phyloP scores from a whole-genome alignment of 768 basidiomycete genomes.

The Panus rudis region DNA sequence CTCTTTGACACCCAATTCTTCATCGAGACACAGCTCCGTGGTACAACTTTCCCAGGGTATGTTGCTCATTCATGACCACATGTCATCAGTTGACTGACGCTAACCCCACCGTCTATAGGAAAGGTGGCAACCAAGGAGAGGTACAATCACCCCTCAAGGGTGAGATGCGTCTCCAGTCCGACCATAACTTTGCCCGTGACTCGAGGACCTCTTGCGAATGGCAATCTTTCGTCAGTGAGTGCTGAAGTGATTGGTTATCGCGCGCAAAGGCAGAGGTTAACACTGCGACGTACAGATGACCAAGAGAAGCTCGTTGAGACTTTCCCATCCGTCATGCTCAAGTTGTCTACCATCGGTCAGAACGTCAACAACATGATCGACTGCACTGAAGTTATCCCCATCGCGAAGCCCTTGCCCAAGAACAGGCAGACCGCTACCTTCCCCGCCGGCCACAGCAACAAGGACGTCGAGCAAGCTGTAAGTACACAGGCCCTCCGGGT shows the following conservation, averaged over 20 bases:
- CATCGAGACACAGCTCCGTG: constrained; percentile 16
- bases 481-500: background rate
- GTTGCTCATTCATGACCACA: too few species aligned
- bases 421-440: constrained; percentile 6
- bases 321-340: constrained; percentile 12
- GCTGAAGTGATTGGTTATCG: too few species aligned
- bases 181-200: constrained; percentile 28
- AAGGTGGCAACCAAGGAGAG: constrained; percentile 11
- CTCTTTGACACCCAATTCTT: constrained; percentile 18
- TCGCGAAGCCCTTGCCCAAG: constrained; percentile 1
- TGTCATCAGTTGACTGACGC: too few species aligned
- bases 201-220: constrained; percentile 39
- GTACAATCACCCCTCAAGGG: constrained; percentile 18
- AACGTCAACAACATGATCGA: constrained; percentile 13
- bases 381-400: constrained; percentile 23
- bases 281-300: too few species aligned
- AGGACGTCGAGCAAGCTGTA: constrained; percentile 22
- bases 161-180: constrained; percentile 40
- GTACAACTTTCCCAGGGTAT: constrained; percentile 17
- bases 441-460: constrained; percentile 17
- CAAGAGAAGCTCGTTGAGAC: too few species aligned
- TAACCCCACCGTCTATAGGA: too few species aligned
- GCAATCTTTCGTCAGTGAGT: constrained; percentile 33
- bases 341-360: constrained; percentile 18
- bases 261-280: too few species aligned